These are phyloP conservation scores for Colletotrichum melonis DNA, from an alignment of 2,329 filamentous ascomycete species.

Conservation along the genomic window DNA sequence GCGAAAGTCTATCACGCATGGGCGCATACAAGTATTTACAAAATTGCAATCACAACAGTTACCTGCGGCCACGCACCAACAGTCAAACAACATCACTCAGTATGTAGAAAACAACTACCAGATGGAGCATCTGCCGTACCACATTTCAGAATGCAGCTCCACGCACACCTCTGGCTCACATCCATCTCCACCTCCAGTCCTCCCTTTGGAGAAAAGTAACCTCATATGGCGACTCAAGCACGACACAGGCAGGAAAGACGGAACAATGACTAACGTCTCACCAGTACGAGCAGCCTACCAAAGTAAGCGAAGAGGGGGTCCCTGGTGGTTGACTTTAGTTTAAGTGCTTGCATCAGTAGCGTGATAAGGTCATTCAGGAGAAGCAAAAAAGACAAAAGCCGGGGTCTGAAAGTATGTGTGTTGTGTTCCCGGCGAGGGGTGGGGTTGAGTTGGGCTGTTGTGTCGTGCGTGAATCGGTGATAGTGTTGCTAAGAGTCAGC, in stretches of 20 bases:
- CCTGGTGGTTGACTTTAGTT: neutral
- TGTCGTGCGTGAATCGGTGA: neutral
- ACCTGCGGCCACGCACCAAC: too few species aligned
- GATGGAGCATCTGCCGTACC: neutral
- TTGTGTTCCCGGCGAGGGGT: neutral
- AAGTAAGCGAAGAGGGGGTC: too few species aligned
- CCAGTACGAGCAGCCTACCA: too few species aligned
- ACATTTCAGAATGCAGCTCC: neutral
- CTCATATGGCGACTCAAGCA: neutral
- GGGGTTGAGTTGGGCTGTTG: neutral
- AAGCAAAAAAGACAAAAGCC: neutral
- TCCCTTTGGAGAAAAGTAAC: neutral
- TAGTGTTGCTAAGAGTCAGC: neutral
- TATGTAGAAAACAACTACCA: neutral
- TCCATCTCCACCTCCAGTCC: neutral
- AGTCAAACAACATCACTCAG: neutral
- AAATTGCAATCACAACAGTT: too few species aligned
- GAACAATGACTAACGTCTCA: slow-evolving; percentile 14
- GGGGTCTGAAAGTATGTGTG: neutral
- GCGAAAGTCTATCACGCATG: too few species aligned
- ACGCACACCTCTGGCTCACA: neutral
- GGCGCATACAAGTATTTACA: too few species aligned
- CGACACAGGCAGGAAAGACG: neutral
- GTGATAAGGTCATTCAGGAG: neutral
- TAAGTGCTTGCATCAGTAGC: slow-evolving; percentile 29